These are phyloP conservation scores for Kuraishia borneana DNA, from an alignment of 805 yeast species.

Conservation along the genomic window DNA sequence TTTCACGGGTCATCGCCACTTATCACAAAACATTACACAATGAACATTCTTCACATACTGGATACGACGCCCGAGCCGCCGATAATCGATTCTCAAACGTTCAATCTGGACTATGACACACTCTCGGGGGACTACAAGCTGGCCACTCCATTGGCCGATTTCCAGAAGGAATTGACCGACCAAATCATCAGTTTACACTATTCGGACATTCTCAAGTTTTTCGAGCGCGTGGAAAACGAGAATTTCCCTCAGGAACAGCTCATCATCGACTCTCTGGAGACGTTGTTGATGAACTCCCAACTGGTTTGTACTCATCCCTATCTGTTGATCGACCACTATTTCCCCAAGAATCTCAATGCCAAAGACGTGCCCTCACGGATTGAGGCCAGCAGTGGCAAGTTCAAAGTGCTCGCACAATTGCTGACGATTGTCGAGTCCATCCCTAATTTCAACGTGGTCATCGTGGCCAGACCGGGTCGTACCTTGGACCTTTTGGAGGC, in stretches of 20 bases:
- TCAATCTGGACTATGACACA: slow-evolving; percentile 22
- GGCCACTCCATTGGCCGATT: slow-evolving; percentile 76
- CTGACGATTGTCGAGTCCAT: slow-evolving; percentile 38
- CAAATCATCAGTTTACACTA: slow-evolving; percentile 88
- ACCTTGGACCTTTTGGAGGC: slow-evolving; percentile 68
- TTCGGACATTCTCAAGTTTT: slow-evolving; percentile 79
- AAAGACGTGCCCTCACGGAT: slow-evolving; percentile 63
- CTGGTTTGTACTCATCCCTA: slow-evolving; percentile 86
- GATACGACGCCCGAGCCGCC: slow-evolving; percentile 83
- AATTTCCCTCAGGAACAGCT: slow-evolving; percentile 33
- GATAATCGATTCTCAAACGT: slow-evolving; percentile 47
- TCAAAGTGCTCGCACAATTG: slow-evolving; percentile 56
- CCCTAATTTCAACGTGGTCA: slow-evolving; percentile 40
- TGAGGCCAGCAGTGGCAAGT: slow-evolving; percentile 77
- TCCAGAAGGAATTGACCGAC: slow-evolving; percentile 81
- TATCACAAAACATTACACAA: slow-evolving; percentile 12
- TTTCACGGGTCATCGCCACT: background rate
- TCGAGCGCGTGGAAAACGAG: slow-evolving; percentile 42
- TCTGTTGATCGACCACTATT: slow-evolving; percentile 67
- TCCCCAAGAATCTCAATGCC: slow-evolving; percentile 68
- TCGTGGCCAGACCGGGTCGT: slow-evolving; percentile 60
- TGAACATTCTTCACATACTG: slow-evolving; percentile 68
- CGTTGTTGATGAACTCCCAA: slow-evolving; percentile 65
- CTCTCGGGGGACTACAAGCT: slow-evolving; percentile 57
- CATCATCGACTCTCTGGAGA: slow-evolving; percentile 63